Evolutionary conservation across 225 moss, liverwort and hornwort species (phyloP), one percentile per base, ranked within the genome.

Genomic region (Bryoerythrophyllum caledonicum): DNA sequence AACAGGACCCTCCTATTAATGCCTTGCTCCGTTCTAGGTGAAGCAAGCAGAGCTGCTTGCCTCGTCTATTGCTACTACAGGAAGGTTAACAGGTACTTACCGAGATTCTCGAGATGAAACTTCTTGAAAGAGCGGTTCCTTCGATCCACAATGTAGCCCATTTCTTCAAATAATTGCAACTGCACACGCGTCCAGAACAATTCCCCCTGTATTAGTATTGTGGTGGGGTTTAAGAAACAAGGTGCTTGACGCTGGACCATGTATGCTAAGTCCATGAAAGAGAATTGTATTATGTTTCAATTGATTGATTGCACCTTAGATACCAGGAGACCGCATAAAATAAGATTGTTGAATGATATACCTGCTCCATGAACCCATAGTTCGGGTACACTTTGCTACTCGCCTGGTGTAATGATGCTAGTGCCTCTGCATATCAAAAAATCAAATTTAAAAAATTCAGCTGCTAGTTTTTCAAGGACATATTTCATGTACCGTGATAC

Each of bases 361-460:
- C 88, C 88, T 88, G 88, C 83, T 83, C 83, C 88, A 83, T 86
- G 79, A 88, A 88, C 37, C 88, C 88, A 43, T 79, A 81, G 74
- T 88, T 88, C 54, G 88, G 88, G 25, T 62, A 88, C 27, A 88
- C 88, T 73, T 86, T 86, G 65, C 79, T 77, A 41, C 86, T 88
- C 74, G 83, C 83, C 83, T 86, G 76, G 74, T 86, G 83, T 64
- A 88, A 81, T 58, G 88, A 86, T 63, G 78, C 86, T 40, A 86
- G 68, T 54, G 88, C 86, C 78, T 86, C 88, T 88, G 88, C 54
- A 68, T 56, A 60, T 41, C 23, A 63, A 43, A 76, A 67, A 71
- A 51, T 48, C 58, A 60, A 66, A 32, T 23, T 43, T n/a, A n/a
- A n/a, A n/a, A n/a, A n/a, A n/a, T 74, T 49, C 65, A 70, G 65